Conservation (phyloP, 768 basidiomycete species). For the Phaffia tasmanica region DNA sequence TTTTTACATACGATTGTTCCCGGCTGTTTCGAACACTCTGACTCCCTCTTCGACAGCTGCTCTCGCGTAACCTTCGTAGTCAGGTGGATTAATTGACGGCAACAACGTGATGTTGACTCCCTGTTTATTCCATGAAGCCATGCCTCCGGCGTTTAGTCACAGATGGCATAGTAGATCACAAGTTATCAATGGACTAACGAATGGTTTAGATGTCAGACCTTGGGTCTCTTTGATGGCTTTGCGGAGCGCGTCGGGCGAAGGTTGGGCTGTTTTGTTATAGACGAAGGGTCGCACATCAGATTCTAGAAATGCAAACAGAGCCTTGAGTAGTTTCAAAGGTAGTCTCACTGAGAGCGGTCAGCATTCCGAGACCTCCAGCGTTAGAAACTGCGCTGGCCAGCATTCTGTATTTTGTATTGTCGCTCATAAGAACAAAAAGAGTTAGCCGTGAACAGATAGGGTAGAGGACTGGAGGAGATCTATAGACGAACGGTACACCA, state of each 20-base stretch:
- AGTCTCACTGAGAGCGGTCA: constrained; percentile 58
- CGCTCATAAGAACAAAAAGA: not conserved
- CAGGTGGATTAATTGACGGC: constrained; percentile 79
- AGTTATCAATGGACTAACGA: constrained; percentile 26
- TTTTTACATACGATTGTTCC: constrained; percentile 61
- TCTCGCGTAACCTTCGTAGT: constrained; percentile 47
- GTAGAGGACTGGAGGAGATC: not conserved
- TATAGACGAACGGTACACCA: constrained; percentile 56
- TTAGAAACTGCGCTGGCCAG: constrained; percentile 31
- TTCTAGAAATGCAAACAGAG: not conserved
- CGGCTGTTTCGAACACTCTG: constrained; percentile 84
- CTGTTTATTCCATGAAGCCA: not conserved
- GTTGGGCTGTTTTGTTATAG: constrained; percentile 46
- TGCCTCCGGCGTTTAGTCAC: not conserved
- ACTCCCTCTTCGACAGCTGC: constrained; percentile 78
- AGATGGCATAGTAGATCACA: constrained; percentile 42
- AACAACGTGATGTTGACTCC: constrained; percentile 71
- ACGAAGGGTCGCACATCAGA: not conserved
- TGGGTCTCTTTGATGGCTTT: constrained; percentile 67
- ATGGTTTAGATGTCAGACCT: constrained; percentile 39
- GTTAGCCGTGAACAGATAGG: not conserved
- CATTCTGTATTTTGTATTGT: constrained; percentile 34
- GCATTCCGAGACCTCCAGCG: constrained; percentile 47
- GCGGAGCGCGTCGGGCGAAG: constrained; percentile 68
- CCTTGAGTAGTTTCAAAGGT: not conserved